These are phyloP conservation scores for Papiliotrema fonsecae DNA, from an alignment of 1,284 basidiomycete genomes.

Conservation along the genomic window DNA sequence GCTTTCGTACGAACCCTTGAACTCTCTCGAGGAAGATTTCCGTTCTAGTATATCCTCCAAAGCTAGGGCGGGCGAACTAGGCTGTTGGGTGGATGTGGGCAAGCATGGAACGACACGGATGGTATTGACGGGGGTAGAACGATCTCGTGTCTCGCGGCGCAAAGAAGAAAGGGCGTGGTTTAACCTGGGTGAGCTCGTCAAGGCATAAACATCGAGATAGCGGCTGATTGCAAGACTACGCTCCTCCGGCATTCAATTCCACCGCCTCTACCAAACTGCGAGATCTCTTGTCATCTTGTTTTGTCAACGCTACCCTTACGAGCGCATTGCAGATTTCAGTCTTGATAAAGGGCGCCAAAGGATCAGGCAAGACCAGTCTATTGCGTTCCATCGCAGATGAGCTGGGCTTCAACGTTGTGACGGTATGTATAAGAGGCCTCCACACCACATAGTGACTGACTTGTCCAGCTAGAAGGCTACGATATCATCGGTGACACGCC, in stretches of 20 bases:
- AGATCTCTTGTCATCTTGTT: constrained; percentile 27
- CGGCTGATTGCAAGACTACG: constrained; percentile 4
- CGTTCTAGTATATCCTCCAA: constrained; percentile 46
- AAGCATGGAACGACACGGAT: constrained; percentile 57
- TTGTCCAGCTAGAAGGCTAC: constrained; percentile 76
- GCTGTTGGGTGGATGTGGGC: constrained; percentile 75
- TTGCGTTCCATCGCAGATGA: constrained; percentile 31
- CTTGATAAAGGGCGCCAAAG: constrained; percentile 52
- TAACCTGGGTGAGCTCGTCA: constrained; percentile 22
- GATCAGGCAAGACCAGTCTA: constrained; percentile 52
- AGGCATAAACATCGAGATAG: neutral
- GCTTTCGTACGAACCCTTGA: constrained; percentile 59
- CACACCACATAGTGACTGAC: neutral
- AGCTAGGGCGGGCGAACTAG: constrained; percentile 61
- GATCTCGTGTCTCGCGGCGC: constrained; percentile 18
- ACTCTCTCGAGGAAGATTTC: constrained; percentile 45
- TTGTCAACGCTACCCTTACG: constrained; percentile 19
- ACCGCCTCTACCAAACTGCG: constrained; percentile 21
- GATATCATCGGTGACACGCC: constrained; percentile 77
- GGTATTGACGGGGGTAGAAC: constrained; percentile 52
- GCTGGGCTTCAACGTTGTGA: constrained; percentile 62
- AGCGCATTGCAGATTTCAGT: constrained; percentile 39
- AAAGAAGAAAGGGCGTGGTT: constrained; percentile 28
- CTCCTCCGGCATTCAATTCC: constrained; percentile 24
- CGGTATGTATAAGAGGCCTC: constrained; percentile 54